Conservation (phyloP, 1,139 yeast species). For the Geotrichum histeridarum region DNA sequence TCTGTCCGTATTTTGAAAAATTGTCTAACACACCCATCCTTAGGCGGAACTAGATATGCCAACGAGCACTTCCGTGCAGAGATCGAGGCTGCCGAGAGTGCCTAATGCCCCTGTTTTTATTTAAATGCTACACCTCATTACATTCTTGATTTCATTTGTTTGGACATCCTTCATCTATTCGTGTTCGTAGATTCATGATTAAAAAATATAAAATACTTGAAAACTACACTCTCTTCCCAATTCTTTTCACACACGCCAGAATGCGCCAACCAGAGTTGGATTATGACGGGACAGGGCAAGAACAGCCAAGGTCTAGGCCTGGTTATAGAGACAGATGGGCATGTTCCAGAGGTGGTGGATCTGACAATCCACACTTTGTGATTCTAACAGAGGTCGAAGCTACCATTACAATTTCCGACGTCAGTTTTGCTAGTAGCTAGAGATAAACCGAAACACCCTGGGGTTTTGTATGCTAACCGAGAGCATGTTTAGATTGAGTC, state of each 20-base stretch:
- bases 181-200: background rate
- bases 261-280: constrained; percentile 9
- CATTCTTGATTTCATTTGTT: background rate
- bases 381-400: constrained; percentile 9
- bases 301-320: too few species aligned
- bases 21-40: background rate
- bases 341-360: background rate
- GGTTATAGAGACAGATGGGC: too few species aligned
- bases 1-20: background rate
- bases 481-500: background rate
- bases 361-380: constrained; percentile 1
- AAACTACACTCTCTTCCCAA: background rate
- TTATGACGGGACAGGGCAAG: constrained; percentile 7
- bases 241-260: background rate
- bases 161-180: background rate
- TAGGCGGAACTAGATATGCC: constrained; percentile 20
- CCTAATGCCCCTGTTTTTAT: constrained; percentile 2
- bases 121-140: background rate
- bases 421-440: background rate
- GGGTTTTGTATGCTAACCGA: background rate
- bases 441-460: background rate
- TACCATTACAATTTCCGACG: constrained; percentile 7
- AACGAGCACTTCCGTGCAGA: constrained; percentile 14
- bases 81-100: constrained; percentile 17
- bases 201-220: background rate